phyloP scores from a whole-genome alignment of 2,329 filamentous ascomycete genomes.

The Fusarium anguioides region DNA sequence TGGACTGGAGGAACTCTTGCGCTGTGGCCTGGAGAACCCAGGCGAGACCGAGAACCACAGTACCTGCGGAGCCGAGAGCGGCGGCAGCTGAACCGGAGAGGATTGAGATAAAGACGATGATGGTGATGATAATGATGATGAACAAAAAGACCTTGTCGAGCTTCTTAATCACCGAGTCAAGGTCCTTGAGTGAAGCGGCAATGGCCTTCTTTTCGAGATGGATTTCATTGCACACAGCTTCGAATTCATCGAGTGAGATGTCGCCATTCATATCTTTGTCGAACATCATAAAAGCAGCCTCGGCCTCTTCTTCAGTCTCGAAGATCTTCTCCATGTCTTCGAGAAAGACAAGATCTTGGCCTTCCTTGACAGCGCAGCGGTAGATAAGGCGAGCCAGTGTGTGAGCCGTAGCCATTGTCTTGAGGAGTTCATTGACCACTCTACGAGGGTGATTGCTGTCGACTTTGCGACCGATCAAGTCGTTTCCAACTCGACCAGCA shows the following conservation, averaged over 20 bases:
- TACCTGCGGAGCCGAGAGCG: constrained; percentile 89
- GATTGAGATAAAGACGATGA: constrained; percentile 89
- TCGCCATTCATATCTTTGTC: constrained; percentile 98
- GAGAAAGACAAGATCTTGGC: constrained; percentile 78
- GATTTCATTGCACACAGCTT: constrained; percentile 93
- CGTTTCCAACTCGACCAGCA: constrained; percentile 86
- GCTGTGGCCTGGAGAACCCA: constrained; percentile 95
- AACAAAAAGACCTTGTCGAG: constrained; percentile 91
- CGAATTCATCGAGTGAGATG: constrained; percentile 94
- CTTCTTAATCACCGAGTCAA: constrained; percentile 92
- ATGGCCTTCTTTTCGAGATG: constrained; percentile 95
- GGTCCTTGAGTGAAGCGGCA: constrained; percentile 91
- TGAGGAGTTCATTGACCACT: constrained; percentile 82
- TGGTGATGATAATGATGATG: constrained; percentile 81
- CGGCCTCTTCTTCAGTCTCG: constrained; percentile 83
- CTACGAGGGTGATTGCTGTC: constrained; percentile 83
- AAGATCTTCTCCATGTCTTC: constrained; percentile 86
- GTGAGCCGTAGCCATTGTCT: constrained; percentile 78
- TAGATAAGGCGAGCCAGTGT: constrained; percentile 89
- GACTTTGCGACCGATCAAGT: constrained; percentile 84
- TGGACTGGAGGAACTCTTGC: constrained; percentile 92
- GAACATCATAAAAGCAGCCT: constrained; percentile 90
- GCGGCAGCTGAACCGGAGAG: constrained; percentile 91
- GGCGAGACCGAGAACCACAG: constrained; percentile 85
- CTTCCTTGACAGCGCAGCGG: constrained; percentile 82